Evolutionary conservation across 768 basidiomycete genomes (phyloP), one percentile per base, ranked within the genome.

Genomic region (Steccherinum ochraceum): DNA sequence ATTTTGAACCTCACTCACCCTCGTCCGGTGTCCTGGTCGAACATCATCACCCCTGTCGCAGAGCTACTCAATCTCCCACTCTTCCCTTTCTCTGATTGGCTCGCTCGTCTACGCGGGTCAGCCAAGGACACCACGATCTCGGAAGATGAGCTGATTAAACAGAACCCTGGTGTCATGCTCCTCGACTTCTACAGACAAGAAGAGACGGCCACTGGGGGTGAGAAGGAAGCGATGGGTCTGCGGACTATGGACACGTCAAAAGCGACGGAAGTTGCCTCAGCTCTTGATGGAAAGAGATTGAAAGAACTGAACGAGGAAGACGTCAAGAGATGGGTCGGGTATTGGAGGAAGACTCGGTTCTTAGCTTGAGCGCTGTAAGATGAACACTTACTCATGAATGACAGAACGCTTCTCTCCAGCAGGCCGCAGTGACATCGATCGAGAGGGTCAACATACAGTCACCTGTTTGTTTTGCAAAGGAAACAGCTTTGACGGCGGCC

Each of bases 121-220:
- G 40, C 35, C 2, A 50, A 50, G 19, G 51, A 45, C 13, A 51
- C 52, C 12, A 43, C 40, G 3, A 53, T 50, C n/a, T 42, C 21
- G 25, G 54, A 49, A 20, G 30, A 41, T 11, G 52, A 30, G 26
- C 51, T 58, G 45, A 47, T 56, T 24, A 51, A 54, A 26, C 7
- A 45, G 53, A 61, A 64, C 45, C 67, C 65, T 7, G 67, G 60
- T 16, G 58, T 65, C 10, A 58, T 60, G 27, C 50, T 65, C 12
- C 27, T 65, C 12, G 53, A 54, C 2, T 64, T 65, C 51, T 65
- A 56, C 49, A 3, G 3, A 18, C 18, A 10, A 5, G 41, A 7
- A 24, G 16, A 25, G 11, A 35, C 40, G 27, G 30, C 12, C 24
- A 27, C 16, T 3, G n/a, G 24, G 18, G 40, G 12, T 12, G 39